phyloP scores from a whole-genome alignment of 2,329 filamentous ascomycete genomes.

The Cytospora schulzeri region DNA sequence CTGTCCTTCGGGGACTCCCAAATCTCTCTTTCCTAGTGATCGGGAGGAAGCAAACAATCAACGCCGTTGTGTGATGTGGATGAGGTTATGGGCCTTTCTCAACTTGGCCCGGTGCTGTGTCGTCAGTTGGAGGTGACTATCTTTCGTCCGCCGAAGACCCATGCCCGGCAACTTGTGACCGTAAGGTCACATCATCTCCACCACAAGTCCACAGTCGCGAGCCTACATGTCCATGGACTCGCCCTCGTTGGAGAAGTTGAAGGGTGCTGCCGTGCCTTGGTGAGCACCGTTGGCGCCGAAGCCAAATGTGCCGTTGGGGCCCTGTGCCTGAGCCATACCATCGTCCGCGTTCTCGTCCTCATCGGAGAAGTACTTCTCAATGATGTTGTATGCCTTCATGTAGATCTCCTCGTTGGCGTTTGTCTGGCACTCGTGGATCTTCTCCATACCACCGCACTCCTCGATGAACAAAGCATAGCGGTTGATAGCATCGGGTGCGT shows the following conservation, averaged over 20 bases:
- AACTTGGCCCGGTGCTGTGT: slow-evolving; percentile 36
- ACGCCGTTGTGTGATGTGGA: slow-evolving; percentile 38
- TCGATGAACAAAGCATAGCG: slow-evolving; percentile 97
- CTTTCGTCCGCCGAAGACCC: slow-evolving; percentile 11
- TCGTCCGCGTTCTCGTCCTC: slow-evolving; percentile 94
- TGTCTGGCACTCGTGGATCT: slow-evolving; percentile 99
- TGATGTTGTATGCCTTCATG: slow-evolving; percentile 99
- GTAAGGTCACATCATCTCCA: slow-evolving; percentile 3
- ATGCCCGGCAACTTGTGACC: slow-evolving; percentile 8
- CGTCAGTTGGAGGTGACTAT: slow-evolving; percentile 28
- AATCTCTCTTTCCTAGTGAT: slow-evolving; percentile 22
- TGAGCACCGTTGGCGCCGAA: slow-evolving; percentile 70
- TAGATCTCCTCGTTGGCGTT: slow-evolving; percentile 99
- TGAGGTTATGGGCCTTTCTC: slow-evolving; percentile 32
- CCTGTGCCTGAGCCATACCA: slow-evolving; percentile 69
- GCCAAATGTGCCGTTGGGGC: slow-evolving; percentile 73
- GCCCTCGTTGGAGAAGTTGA: slow-evolving; percentile 84
- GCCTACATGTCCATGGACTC: slow-evolving; percentile 68
- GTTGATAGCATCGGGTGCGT: slow-evolving; percentile 81
- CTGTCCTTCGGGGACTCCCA: slow-evolving; percentile 24
- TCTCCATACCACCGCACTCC: slow-evolving; percentile 98
- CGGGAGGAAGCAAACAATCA: slow-evolving; percentile 34
- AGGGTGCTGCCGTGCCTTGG: slow-evolving; percentile 64
- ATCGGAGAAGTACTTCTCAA: slow-evolving; percentile 99
- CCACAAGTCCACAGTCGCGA: not conserved